A percentile compares a stretch with the other conserved stretches of the same genome.
Evolutionary conservation across 768 basidiomycete species (phyloP).

Genomic region (Lactarius sanguifluus): DNA sequence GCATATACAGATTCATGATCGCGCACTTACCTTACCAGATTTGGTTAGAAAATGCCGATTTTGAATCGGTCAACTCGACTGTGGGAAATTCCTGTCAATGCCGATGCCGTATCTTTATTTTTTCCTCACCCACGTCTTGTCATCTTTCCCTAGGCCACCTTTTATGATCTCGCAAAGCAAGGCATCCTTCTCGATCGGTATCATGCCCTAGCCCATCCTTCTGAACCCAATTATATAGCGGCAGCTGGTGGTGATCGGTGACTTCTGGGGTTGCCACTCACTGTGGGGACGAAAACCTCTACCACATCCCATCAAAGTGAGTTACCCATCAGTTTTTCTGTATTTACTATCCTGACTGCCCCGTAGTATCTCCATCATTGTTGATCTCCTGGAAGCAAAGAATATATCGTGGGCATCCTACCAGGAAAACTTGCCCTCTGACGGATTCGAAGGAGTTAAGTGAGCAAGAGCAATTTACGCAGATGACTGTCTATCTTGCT

Average conservation of each 20-base stretch:
- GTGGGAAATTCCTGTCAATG: constrained; percentile 1
- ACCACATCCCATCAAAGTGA: constrained; percentile 33
- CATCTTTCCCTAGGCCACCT: constrained; percentile 31
- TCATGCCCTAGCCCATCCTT: constrained; percentile 55
- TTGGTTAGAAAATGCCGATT: constrained; percentile 67
- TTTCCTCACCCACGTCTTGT: constrained; percentile 13
- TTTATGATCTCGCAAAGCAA: constrained; percentile 45
- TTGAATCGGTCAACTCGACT: constrained; percentile 33
- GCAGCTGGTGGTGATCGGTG: constrained; percentile 50
- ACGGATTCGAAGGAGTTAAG: constrained; percentile 41
- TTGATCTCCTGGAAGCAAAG: constrained; percentile 59
- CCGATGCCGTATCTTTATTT: not conserved
- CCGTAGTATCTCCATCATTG: constrained; percentile 47
- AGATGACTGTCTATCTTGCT: not conserved
- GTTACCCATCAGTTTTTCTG: not conserved
- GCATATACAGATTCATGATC: not conserved
- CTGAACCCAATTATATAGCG: constrained; percentile 60
- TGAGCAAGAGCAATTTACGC: constrained; percentile 1
- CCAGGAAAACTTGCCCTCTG: constrained; percentile 56
- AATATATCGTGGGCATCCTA: constrained; percentile 61
- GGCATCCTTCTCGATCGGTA: constrained; percentile 48
- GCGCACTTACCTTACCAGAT: constrained; percentile 37
- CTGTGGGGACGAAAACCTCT: constrained; percentile 44
- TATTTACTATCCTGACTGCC: not conserved
- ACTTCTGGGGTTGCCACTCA: constrained; percentile 56